Base-by-base conservation (phyloP, 2,329 filamentous ascomycete species). In the Scedosporium apiospermum region DNA sequence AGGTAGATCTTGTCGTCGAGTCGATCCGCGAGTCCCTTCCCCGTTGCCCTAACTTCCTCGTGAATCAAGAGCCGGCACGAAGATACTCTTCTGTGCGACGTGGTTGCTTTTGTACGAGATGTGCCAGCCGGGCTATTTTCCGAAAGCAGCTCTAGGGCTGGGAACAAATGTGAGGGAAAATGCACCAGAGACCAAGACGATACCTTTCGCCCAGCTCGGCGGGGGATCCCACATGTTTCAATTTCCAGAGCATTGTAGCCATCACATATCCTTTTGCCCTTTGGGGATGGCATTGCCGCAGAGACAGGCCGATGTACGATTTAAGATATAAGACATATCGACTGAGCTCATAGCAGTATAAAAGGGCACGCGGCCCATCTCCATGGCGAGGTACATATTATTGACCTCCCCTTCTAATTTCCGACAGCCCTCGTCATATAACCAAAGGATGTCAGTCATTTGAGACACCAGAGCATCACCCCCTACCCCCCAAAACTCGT, bases 181-280 rank as follows among this genome's bases (percentile, higher is more conserved):
- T 76, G 67, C 73, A 84, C 81, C 86, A 75, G 61, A 91, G 86
- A 1, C 88, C 88, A 55, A 92, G 75, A 72, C 91, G 92, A 7
- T 91, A 69, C 27, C 89, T 77, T 66, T 88, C 85, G 0, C 88
- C 89, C 10, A 92, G 72, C 60, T 78, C 79, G 1, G 83, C 84
- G 9, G 86, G 82, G 76, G 26, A 91, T 86, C 0, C 78, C 72
- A 1, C 80, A 82, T 0, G 77, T 84, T 10, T 78, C 77, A 12
- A 88, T 76, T 46, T 80, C 72, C 0, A 88, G 88, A 1, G 88
- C 88, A 67, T 91, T 0, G 88, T 88, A 3, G 86, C 88, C 0
- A 89, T 92, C 21, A 91, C 79, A 3, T 92, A 71, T 0, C 89
- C 89, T 1, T 89, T 89, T 2, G 89, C 88, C 74, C 92, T 89